Percentiles rank a stretch among this genome's conserved stretches.
These are phyloP conservation scores for Pseudocercospora eumusae DNA, from an alignment of 2,329 filamentous ascomycete species.

Conservation along the genomic window DNA sequence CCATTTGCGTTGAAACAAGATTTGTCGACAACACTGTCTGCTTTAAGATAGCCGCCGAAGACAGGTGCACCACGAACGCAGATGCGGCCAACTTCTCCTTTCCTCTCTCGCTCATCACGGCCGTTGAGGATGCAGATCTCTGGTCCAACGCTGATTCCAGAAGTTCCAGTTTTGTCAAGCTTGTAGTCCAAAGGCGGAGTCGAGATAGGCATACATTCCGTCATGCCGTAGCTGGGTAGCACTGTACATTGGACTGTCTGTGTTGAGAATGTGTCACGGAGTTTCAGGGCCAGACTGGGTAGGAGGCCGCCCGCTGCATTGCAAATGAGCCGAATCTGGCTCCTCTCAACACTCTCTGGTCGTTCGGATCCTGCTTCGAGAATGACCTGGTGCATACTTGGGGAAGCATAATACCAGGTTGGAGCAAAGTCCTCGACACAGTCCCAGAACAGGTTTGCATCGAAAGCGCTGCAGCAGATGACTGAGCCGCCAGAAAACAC, in stretches of 20 bases:
- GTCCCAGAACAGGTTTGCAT: slow-evolving; percentile 60
- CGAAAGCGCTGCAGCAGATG: slow-evolving; percentile 58
- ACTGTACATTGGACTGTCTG: slow-evolving; percentile 44
- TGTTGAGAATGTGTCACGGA: slow-evolving; percentile 53
- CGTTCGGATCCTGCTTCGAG: slow-evolving; percentile 50
- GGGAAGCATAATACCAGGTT: slow-evolving; percentile 62
- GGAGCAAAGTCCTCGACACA: slow-evolving; percentile 51
- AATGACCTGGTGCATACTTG: slow-evolving; percentile 59
- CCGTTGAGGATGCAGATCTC: slow-evolving; percentile 55
- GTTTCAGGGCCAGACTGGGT: slow-evolving; percentile 52
- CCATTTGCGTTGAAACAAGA: slow-evolving; percentile 52
- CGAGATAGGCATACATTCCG: slow-evolving; percentile 61
- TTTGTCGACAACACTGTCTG: slow-evolving; percentile 48
- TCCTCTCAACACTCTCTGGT: slow-evolving; percentile 45
- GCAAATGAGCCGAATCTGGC: slow-evolving; percentile 55
- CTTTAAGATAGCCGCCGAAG: slow-evolving; percentile 54
- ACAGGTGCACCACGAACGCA: slow-evolving; percentile 56
- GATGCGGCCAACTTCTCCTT: slow-evolving; percentile 49
- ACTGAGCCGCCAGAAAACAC: slow-evolving; percentile 57
- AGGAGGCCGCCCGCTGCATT: slow-evolving; percentile 58
- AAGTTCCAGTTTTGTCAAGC: slow-evolving; percentile 56
- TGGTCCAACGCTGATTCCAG: slow-evolving; percentile 55
- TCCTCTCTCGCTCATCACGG: slow-evolving; percentile 37
- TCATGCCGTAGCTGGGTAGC: slow-evolving; percentile 62
- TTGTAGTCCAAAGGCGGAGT: slow-evolving; percentile 57